phyloP scores from a whole-genome alignment of 768 basidiomycete species.

The Russula compacta region DNA sequence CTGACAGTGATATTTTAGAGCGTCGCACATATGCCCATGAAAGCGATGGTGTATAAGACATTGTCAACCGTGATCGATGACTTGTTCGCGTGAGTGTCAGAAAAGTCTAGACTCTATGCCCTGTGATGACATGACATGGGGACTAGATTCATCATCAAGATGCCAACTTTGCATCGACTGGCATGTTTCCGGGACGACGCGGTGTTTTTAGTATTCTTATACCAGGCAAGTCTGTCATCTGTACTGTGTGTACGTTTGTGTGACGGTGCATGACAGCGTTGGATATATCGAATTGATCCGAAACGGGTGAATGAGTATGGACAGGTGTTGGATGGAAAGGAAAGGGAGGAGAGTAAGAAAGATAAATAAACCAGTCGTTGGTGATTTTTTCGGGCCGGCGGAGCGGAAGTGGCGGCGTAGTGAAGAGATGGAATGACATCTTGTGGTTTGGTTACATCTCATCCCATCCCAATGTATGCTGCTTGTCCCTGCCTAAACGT shows the following conservation, averaged over 20 bases:
- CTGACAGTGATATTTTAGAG: conserved; percentile 39
- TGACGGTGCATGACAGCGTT: conserved; percentile 46
- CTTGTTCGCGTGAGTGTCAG: conserved; percentile 65
- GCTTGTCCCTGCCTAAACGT: conserved; percentile 71
- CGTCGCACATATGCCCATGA: conserved; percentile 98
- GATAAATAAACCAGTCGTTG: neutral
- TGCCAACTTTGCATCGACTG: conserved; percentile 90
- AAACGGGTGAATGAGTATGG: conserved; percentile 96
- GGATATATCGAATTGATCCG: conserved; percentile 95
- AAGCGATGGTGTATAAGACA: conserved; percentile 94
- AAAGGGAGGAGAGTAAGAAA: conserved; percentile 14
- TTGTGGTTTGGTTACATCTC: too few relatives aligned
- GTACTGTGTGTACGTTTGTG: too few relatives aligned
- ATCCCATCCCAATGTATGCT: neutral
- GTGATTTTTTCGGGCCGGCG: neutral
- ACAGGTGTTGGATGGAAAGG: conserved; percentile 48
- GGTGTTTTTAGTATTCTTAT: conserved; percentile 86
- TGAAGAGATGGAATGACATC: neutral
- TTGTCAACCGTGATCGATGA: conserved; percentile 88
- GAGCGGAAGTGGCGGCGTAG: neutral
- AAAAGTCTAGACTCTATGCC: conserved; percentile 3
- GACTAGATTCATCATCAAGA: conserved; percentile 84
- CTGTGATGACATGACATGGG: conserved; percentile 3
- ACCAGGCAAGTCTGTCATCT: conserved; percentile 53
- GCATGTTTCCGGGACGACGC: conserved; percentile 87